phyloP scores from a whole-genome alignment of 176 grass and related monocot genomes.

The Neostapfia colusana region DNA sequence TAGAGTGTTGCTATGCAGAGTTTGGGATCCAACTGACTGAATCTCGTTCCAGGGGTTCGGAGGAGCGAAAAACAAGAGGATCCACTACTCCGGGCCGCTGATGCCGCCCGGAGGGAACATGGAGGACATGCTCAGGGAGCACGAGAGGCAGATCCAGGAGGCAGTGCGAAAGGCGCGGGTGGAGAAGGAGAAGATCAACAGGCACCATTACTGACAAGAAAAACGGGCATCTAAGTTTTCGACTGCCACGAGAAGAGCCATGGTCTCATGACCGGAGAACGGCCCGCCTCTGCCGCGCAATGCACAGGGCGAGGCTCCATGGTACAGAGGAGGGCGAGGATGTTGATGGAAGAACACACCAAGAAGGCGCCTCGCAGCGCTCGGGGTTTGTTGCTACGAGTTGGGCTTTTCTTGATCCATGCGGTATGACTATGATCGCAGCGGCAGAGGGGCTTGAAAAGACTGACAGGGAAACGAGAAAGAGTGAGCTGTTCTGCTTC shows the following conservation, averaged over 20 bases:
- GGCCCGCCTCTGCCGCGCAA: neutral
- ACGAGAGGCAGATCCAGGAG: slow-evolving; percentile 72
- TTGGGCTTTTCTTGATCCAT: slow-evolving; percentile 45
- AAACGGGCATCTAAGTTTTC: slow-evolving; percentile 3
- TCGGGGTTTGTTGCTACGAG: neutral
- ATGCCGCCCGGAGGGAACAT: slow-evolving; percentile 62
- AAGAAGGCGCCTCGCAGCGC: neutral
- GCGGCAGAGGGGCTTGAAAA: slow-evolving; percentile 35
- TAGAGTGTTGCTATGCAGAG: neutral
- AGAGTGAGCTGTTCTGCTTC: neutral
- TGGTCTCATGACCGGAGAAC: slow-evolving; percentile 7
- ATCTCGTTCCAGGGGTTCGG: slow-evolving; percentile 37
- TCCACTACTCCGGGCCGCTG: slow-evolving; percentile 75
- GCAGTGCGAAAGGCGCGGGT: slow-evolving; percentile 62
- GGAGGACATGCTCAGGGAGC: slow-evolving; percentile 74
- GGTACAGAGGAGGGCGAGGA: neutral
- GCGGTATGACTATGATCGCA: slow-evolving; percentile 40
- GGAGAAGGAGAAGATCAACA: slow-evolving; percentile 54
- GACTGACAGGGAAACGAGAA: neutral
- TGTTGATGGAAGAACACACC: neutral
- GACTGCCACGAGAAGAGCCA: neutral
- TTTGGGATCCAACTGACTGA: neutral
- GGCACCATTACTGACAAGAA: slow-evolving; percentile 29
- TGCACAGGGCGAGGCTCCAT: neutral
- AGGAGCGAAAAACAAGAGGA: slow-evolving; percentile 46